phyloP scores from a whole-genome alignment of 306 rosid genomes.

The Vigna angularis region DNA sequence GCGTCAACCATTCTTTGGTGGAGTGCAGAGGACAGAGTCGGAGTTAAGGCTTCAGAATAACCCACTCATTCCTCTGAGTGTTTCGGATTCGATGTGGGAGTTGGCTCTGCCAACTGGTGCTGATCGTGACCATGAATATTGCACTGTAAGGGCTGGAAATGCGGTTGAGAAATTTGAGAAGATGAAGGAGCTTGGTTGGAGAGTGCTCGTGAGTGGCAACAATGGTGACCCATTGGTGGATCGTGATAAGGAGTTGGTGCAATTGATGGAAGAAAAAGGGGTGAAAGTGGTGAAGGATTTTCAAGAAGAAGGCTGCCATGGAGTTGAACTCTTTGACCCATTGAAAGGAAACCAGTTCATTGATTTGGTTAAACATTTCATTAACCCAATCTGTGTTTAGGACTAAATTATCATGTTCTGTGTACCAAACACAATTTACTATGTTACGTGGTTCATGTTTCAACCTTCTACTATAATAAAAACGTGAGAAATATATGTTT shows the following conservation, averaged over 20 bases:
- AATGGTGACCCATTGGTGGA: conserved; percentile 59
- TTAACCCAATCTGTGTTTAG: not conserved
- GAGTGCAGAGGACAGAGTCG: conserved; percentile 44
- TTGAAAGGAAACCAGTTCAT: not conserved
- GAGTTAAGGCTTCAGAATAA: conserved; percentile 46
- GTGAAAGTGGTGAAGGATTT: conserved; percentile 42
- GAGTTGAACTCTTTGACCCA: conserved; percentile 20
- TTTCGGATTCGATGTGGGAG: conserved; percentile 46
- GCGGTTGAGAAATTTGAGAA: conserved; percentile 11
- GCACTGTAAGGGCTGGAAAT: conserved; percentile 39
- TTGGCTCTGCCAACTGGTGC: conserved; percentile 43
- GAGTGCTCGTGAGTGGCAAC: conserved; percentile 42
- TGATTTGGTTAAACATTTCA: conserved; percentile 37
- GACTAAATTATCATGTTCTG: too few relatives aligned
- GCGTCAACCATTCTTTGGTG: conserved; percentile 54
- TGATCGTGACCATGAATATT: conserved; percentile 54
- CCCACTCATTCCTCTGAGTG: not conserved
- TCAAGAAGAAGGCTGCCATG: conserved; percentile 48
- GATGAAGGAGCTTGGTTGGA: conserved; percentile 46
- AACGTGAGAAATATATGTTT: too few relatives aligned
- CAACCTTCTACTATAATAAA: too few relatives aligned
- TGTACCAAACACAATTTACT: too few relatives aligned
- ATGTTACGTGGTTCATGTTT: too few relatives aligned
- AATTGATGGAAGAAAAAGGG: conserved; percentile 43
- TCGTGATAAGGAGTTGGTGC: conserved; percentile 45